Percentiles rank a stretch among this genome's conserved stretches.
Conservation (phyloP, 768 basidiomycete species). For the Mycena kentingensis region DNA sequence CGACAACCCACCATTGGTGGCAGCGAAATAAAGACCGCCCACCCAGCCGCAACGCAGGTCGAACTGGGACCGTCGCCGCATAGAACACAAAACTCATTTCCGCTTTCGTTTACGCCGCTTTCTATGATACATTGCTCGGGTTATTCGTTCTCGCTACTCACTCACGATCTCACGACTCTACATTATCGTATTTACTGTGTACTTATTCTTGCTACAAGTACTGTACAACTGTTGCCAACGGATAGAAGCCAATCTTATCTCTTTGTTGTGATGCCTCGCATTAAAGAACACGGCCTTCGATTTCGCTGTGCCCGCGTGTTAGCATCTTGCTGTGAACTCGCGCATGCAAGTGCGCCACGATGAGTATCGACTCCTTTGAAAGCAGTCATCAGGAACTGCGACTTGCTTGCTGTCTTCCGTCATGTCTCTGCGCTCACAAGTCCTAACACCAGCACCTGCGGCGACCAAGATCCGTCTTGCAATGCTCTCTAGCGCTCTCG, state of each 20-base stretch:
- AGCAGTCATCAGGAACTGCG: too few species aligned
- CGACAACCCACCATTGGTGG: slow-evolving; percentile 17
- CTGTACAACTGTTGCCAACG: too few species aligned
- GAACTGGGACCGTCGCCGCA: slow-evolving; percentile 7
- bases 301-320: too few species aligned
- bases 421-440: slow-evolving; percentile 30
- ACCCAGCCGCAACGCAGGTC: slow-evolving; percentile 10
- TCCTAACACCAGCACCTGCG: slow-evolving; percentile 28
- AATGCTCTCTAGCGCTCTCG: slow-evolving; percentile 42
- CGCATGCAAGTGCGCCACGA: too few species aligned
- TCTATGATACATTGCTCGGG: slow-evolving; percentile 8
- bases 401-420: background rate
- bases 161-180: background rate
- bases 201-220: too few species aligned
- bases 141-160: background rate
- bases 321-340: too few species aligned
- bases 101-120: background rate
- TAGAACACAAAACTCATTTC: background rate
- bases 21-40: slow-evolving; percentile 12
- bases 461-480: slow-evolving; percentile 42
- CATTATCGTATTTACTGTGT: slow-evolving; percentile 9
- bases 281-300: too few species aligned
- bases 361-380: too few species aligned
- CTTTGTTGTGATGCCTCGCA: too few species aligned
- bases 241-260: too few species aligned